A percentile compares a stretch with the other conserved stretches of the same genome.
phyloP scores from a whole-genome alignment of 345 rosid species.

The Rhodamnia argentea region DNA sequence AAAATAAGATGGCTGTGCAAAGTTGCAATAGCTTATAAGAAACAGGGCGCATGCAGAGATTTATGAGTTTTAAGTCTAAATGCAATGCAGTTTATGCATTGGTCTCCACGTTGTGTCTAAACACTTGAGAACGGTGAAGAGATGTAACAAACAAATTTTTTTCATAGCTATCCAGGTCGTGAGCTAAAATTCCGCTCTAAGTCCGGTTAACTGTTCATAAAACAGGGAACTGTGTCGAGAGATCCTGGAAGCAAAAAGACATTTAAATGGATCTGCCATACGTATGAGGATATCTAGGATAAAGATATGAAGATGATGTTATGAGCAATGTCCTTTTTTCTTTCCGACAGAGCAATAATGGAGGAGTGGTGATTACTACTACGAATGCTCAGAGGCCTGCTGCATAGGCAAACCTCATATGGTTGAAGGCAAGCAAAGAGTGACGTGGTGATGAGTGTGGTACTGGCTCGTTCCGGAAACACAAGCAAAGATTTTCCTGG shows the following conservation, averaged over 20 bases:
- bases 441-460: not conserved
- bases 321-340: not conserved
- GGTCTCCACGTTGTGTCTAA: not conserved
- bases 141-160: not conserved
- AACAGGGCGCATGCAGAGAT: too few relatives aligned
- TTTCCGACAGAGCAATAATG: not conserved
- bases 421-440: not conserved
- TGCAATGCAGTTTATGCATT: not conserved
- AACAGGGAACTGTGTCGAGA: not conserved
- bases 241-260: not conserved
- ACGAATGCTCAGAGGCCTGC: not conserved
- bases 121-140: not conserved
- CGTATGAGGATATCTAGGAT: not conserved
- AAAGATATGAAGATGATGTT: not conserved
- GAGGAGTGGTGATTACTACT: not conserved
- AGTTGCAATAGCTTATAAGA: not conserved
- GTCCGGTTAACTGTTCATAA: not conserved
- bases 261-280: not conserved
- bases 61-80: not conserved
- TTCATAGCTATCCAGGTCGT: not conserved
- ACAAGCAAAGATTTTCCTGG: not conserved
- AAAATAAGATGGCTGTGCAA: not conserved
- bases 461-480: not conserved
- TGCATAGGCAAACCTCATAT: not conserved
- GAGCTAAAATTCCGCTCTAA: not conserved